A percentile compares a stretch with the other conserved stretches of the same genome.
These are phyloP conservation scores for Botryosphaeria dothidea DNA, from an alignment of 2,329 filamentous ascomycete genomes.

Conservation along the genomic window DNA sequence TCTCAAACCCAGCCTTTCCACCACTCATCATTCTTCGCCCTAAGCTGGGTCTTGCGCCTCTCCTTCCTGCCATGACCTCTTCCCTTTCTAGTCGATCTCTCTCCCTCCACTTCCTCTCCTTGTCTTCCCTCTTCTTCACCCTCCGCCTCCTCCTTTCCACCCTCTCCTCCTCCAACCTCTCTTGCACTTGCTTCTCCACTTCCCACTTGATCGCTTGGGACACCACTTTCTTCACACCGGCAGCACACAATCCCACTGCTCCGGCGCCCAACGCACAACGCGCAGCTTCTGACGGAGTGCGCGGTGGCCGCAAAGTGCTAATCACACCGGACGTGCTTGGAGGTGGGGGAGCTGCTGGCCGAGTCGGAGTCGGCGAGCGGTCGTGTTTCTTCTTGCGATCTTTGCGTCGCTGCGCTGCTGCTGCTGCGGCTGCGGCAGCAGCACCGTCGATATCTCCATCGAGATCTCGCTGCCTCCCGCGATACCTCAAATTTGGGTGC, in stretches of 20 bases:
- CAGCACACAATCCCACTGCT: background rate
- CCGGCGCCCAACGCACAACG: background rate
- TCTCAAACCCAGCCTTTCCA: background rate
- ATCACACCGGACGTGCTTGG: background rate
- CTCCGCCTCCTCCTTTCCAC: background rate
- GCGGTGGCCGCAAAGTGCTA: background rate
- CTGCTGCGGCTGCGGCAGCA: background rate
- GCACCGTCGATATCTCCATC: background rate
- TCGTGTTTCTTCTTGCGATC: background rate
- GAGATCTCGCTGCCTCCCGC: background rate
- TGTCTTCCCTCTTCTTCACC: constrained; percentile 1
- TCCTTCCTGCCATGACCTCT: background rate
- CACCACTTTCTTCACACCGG: background rate
- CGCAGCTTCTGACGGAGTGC: background rate
- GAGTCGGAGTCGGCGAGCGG: background rate
- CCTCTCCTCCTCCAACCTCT: background rate
- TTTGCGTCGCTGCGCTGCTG: background rate
- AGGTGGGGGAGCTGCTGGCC: background rate
- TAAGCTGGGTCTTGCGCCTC: background rate
- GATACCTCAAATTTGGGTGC: background rate
- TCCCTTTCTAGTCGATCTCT: background rate
- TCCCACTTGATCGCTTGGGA: background rate
- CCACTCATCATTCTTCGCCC: background rate
- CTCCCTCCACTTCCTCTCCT: background rate
- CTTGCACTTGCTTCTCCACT: constrained; percentile 1